Percentiles rank a stretch among this genome's conserved stretches.
Evolutionary conservation across 306 rosid genomes (phyloP).

Genomic region (Chamaecrista fasciculata): DNA sequence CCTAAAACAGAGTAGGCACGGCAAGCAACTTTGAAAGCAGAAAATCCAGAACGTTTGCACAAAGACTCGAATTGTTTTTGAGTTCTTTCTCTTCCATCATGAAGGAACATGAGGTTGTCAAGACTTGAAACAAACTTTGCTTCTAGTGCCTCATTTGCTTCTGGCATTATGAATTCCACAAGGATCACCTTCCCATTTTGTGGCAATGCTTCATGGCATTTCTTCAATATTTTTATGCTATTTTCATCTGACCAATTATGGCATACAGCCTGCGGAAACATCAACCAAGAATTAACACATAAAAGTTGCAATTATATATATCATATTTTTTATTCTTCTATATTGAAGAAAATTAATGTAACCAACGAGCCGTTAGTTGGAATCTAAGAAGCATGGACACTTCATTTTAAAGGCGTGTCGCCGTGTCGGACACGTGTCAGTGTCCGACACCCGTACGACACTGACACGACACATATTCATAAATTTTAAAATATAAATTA

Average conservation of each 20-base stretch:
- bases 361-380: too few relatives aligned
- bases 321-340: too few relatives aligned
- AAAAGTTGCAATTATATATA: too few relatives aligned
- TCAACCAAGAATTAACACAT: too few relatives aligned
- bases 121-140: neutral
- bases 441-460: too few relatives aligned
- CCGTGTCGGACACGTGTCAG: too few relatives aligned
- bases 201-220: slow-evolving; percentile 22
- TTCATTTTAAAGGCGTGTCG: too few relatives aligned
- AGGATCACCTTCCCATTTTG: slow-evolving; percentile 19
- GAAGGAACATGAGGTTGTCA: slow-evolving; percentile 3
- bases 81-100: slow-evolving; percentile 18
- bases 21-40: neutral
- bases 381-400: too few relatives aligned
- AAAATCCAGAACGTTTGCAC: neutral
- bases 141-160: neutral
- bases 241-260: slow-evolving; percentile 34
- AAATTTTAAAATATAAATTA: too few relatives aligned
- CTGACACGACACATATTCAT: too few relatives aligned
- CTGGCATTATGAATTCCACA: slow-evolving; percentile 15
- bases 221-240: slow-evolving; percentile 7
- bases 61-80: neutral
- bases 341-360: too few relatives aligned
- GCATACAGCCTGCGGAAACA: slow-evolving; percentile 15
- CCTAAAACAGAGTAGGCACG: neutral